Evolutionary conservation across 176 grass and related monocot species (phyloP).

Genomic region (Carex cristatella): DNA sequence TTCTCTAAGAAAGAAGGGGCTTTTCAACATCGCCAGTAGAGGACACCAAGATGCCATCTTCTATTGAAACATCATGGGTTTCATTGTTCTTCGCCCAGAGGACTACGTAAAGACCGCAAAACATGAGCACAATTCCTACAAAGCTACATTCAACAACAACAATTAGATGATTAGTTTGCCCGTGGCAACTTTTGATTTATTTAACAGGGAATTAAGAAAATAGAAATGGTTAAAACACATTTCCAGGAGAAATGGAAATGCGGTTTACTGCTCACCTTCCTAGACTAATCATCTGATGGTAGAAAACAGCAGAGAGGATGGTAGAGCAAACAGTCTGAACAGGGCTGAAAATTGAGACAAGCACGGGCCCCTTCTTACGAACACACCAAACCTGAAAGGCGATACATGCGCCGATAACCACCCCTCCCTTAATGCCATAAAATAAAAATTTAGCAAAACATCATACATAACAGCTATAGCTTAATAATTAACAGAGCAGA

Average conservation of each 20-base stretch:
- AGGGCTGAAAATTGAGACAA: slow-evolving; percentile 54
- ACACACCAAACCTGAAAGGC: slow-evolving; percentile 57
- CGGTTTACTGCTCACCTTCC: slow-evolving; percentile 27
- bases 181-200: neutral
- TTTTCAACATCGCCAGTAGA: slow-evolving; percentile 22
- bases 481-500: neutral
- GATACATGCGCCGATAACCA: slow-evolving; percentile 11
- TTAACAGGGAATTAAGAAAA: neutral
- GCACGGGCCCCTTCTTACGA: slow-evolving; percentile 44
- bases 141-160: slow-evolving; percentile 27
- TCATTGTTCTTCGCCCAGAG: slow-evolving; percentile 58
- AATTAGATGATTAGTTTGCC: neutral
- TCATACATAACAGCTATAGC: neutral
- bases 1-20: slow-evolving; percentile 32
- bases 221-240: neutral
- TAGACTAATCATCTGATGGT: slow-evolving; percentile 26
- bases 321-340: slow-evolving; percentile 48
- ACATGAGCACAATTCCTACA: slow-evolving; percentile 54
- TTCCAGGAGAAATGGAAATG: neutral
- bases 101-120: slow-evolving; percentile 47
- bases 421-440: slow-evolving; percentile 36
- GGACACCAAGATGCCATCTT: neutral
- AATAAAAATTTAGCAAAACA: slow-evolving; percentile 8
- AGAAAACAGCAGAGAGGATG: slow-evolving; percentile 40
- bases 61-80: neutral